A percentile compares a stretch with the other conserved stretches of the same genome.
Conservation (phyloP, 23 red algal species). For the Gracilaria vermiculophylla region DNA sequence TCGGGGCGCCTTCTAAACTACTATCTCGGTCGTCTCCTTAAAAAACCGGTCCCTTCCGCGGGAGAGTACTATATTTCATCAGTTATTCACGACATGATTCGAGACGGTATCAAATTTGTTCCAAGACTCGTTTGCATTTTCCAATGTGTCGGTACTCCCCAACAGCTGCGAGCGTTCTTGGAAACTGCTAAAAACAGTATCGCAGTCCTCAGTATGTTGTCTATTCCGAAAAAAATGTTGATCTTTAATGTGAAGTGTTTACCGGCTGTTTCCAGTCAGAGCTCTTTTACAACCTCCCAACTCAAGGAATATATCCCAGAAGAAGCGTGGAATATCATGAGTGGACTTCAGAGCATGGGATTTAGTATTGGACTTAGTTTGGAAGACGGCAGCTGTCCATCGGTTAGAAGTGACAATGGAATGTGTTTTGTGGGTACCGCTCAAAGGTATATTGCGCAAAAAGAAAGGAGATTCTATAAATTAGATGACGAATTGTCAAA, state of each 20-base stretch:
- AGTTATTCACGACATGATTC: slow-evolving; percentile 40
- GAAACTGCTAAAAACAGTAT: slow-evolving; percentile 11
- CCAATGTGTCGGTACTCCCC: slow-evolving; percentile 51
- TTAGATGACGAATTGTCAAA: not conserved
- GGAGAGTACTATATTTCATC: slow-evolving; percentile 53
- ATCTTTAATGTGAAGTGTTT: not conserved
- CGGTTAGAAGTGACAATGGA: not conserved
- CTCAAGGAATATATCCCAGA: not conserved
- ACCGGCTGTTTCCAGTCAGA: not conserved
- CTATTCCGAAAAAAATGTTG: slow-evolving; percentile 11
- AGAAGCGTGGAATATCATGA: not conserved
- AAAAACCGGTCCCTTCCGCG: not conserved
- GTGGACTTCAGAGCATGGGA: not conserved
- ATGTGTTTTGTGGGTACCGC: not conserved
- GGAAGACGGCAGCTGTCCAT: not conserved
- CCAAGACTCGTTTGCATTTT: slow-evolving; percentile 6
- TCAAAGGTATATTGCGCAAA: not conserved
- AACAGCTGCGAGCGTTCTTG: slow-evolving; percentile 23
- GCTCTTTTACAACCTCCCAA: not conserved
- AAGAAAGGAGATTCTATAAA: not conserved
- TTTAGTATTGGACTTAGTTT: not conserved
- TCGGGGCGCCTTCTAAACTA: not conserved
- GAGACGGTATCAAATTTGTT: slow-evolving; percentile 35
- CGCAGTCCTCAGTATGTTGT: not conserved
- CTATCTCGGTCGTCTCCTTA: not conserved